Evolutionary conservation across 2,329 filamentous ascomycete genomes (phyloP).

Genomic region (Rhinocladiella similis): DNA sequence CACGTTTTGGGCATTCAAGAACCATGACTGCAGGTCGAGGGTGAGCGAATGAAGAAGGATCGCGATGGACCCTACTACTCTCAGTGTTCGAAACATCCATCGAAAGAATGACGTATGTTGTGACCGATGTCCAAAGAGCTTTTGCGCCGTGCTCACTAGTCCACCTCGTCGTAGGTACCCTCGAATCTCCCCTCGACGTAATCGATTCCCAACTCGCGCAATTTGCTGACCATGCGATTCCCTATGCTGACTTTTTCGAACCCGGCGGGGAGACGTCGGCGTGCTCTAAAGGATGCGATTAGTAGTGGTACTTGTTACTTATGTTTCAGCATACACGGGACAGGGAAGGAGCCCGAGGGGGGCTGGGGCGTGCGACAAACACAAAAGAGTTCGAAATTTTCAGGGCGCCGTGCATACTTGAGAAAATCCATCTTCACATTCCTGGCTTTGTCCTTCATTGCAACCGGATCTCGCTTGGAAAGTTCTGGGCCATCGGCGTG

Average conservation of each 20-base stretch:
- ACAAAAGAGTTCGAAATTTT: neutral
- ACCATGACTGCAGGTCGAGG: no score
- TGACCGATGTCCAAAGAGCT: no score
- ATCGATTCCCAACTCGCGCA: slow-evolving; percentile 20
- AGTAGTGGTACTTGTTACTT: no score
- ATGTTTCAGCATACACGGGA: no score
- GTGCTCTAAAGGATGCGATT: slow-evolving; percentile 2
- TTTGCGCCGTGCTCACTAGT: neutral
- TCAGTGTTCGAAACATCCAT: no score
- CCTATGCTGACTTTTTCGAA: slow-evolving; percentile 26
- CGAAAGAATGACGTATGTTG: no score
- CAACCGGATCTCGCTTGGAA: slow-evolving; percentile 48
- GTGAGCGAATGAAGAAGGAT: no score
- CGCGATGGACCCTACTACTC: no score
- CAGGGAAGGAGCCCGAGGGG: no score
- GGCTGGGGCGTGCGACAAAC: neutral
- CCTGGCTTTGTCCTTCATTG: slow-evolving; percentile 56
- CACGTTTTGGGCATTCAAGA: no score
- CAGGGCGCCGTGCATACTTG: slow-evolving; percentile 30
- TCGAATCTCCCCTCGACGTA: slow-evolving; percentile 7
- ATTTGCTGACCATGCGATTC: slow-evolving; percentile 6
- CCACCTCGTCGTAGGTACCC: slow-evolving; percentile 1
- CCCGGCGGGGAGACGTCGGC: slow-evolving; percentile 16
- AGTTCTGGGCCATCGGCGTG: slow-evolving; percentile 36
- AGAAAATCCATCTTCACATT: slow-evolving; percentile 52